Base-by-base conservation (phyloP, 371 early-diverging fungal species). In the Lichtheimia ramosa region DNA sequence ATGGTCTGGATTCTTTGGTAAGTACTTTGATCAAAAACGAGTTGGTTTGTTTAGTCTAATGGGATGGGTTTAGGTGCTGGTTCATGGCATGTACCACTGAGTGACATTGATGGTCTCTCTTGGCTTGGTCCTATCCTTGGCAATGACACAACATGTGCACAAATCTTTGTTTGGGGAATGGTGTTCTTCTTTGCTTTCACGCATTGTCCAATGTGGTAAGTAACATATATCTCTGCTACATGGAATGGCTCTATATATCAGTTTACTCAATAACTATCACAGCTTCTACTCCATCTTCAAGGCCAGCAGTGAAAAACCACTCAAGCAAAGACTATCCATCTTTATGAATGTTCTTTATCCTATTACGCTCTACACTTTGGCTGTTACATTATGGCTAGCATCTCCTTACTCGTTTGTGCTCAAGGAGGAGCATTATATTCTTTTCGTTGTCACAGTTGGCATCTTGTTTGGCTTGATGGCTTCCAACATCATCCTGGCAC, bases 401-500 rank as follows among this genome's bases (percentile, higher is more conserved):
- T 83, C 87, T 6, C 89, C 90, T 43, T 74, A 85, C 56, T 89
- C 90, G 6, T 81, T 69, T 43, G 75, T 93, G 49, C 65, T 89
- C 34, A 42, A 66, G 24, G 71, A 86, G 34, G 71, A 85, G 48
- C 91, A 92, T 58, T 73, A 87, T 42, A 79, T 92, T 16, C 72
- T 92, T 20, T 93, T 91, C 64, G 68, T 85, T 18, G 62, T 90
- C 42, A 85, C 91, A 2, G 80, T 81, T 20, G 93, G 94, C 21
- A 81, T 91, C 60, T 90, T 88, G 14, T 93, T 95, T 82, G 95
- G 94, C 25, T 82, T 91, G 56, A 92, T 95, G 71, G 91, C 92
- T 50, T 90, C 94, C 61, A 89, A 91, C 62, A 90, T 96, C 43
- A 94, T 95, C 48, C 65, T 94, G 65, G 90, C 92, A 25, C 94